Evolutionary conservation across 2,329 filamentous ascomycete genomes (phyloP), one percentile per base, ranked within the genome.

Genomic region (Alternaria sp.): DNA sequence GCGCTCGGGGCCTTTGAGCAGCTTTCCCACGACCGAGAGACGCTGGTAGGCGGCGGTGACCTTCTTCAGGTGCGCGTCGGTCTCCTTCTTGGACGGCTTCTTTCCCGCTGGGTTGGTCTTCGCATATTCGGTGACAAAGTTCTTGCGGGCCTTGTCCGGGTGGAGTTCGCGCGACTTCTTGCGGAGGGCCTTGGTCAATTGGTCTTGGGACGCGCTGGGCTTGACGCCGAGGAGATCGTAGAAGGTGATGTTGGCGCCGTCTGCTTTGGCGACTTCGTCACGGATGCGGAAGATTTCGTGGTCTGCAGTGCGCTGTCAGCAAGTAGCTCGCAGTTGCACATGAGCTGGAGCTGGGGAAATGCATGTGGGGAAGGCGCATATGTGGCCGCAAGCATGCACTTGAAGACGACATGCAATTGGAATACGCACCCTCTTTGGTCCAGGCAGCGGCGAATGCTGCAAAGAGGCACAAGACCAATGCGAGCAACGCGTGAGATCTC

Each of bases 251-350:
- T 92, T 90, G 55, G 85, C 75, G 61, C 96, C 93, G 80, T 97
- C 92, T 69, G 89, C 84, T 47, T 88, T 82, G 64, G 87, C 83
- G 59, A 99, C 88, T 79, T 98, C 96, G 83, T 97, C 93, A 76
- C 91, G 91, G 66, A 99, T 86, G 73, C 93, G 92, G 85, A 99
- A 99, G 83, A 99, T 98, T 83, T 99, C 96, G 78, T 96, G 93
- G 82, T 99, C 96, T 96, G 75, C 32, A 55, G 64, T 66, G 36
- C 61, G 28, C 58, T 57, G 64, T 70, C 54, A 73, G 70, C 70
- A 68, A 71, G 59, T 54, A 54, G 45, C 19, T 36, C 25, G 40
- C 13, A 47, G 28, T 45, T 26, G 51, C 64, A 69, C 66, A 60
- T 71, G 62, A 45, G 28, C 45, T 46, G 51, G 65, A 69, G 68